A percentile compares a stretch with the other conserved stretches of the same genome.
Evolutionary conservation across 2,329 filamentous ascomycete genomes (phyloP).

Genomic region (Dothistroma septosporum): DNA sequence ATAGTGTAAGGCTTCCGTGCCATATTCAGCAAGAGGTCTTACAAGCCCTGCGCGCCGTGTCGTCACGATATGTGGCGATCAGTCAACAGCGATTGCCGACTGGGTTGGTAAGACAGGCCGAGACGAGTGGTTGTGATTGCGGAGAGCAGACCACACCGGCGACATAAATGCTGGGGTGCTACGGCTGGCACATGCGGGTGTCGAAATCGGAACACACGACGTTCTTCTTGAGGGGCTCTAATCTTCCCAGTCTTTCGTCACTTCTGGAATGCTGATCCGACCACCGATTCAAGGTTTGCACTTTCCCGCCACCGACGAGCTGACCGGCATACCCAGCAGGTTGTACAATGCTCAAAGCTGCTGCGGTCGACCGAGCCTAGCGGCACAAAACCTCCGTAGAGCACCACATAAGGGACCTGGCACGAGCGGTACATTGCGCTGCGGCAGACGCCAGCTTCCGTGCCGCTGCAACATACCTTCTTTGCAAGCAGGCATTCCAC

Average conservation of each 20-base stretch:
- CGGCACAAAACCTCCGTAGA: neutral
- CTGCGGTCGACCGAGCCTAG: conserved; percentile 10
- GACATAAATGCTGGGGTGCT: neutral
- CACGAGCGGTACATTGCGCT: conserved; percentile 8
- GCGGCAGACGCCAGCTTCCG: conserved; percentile 11
- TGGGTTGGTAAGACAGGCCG: neutral
- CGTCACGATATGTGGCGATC: conserved; percentile 6
- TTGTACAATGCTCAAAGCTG: conserved; percentile 8
- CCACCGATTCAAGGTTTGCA: neutral
- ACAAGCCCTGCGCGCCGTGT: neutral
- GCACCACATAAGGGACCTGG: conserved; percentile 4
- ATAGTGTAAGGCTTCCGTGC: neutral
- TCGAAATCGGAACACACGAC: neutral
- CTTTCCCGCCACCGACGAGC: conserved; percentile 2
- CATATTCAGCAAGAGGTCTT: neutral
- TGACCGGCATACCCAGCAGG: neutral
- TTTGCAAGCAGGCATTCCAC: conserved; percentile 2
- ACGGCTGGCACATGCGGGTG: neutral
- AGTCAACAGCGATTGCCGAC: neutral
- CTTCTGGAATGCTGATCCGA: neutral
- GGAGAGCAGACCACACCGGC: conserved; percentile 5
- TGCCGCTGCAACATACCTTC: conserved; percentile 12
- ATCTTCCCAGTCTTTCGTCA: neutral
- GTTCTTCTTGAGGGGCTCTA: neutral
- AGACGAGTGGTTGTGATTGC: neutral